These are phyloP conservation scores for Bromus sterilis DNA, from an alignment of 176 grass and related monocot genomes.

Conservation along the genomic window DNA sequence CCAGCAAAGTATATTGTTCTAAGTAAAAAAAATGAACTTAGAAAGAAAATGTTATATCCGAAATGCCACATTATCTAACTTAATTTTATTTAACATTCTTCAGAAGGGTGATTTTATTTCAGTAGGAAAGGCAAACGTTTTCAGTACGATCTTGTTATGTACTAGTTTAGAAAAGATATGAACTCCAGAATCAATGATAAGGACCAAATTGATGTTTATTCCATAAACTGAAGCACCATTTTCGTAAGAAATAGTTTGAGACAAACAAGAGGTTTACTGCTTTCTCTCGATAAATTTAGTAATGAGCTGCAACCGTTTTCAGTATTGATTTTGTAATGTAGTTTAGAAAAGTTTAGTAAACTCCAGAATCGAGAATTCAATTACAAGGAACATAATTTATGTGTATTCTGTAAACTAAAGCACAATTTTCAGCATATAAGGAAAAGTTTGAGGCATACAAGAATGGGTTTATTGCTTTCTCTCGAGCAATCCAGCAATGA, in stretches of 20 bases:
- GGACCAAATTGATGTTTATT: neutral
- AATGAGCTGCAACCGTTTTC: constrained; percentile 20
- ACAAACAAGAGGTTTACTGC: constrained; percentile 49
- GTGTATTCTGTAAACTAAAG: neutral
- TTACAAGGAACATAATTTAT: neutral
- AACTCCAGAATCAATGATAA: neutral
- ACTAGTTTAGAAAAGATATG: neutral
- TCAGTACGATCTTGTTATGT: neutral
- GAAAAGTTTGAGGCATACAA: constrained; percentile 46
- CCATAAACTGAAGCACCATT: neutral
- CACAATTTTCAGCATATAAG: neutral
- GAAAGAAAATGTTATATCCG: neutral
- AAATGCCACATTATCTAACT: neutral
- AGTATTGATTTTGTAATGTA: neutral
- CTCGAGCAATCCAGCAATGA: constrained; percentile 40
- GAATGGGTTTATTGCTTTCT: constrained; percentile 37
- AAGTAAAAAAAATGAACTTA: neutral
- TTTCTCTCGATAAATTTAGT: constrained; percentile 23
- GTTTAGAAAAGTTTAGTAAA: neutral
- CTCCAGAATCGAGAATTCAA: neutral
- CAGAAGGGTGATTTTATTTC: neutral
- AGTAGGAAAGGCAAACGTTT: neutral
- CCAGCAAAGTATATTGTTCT: neutral
- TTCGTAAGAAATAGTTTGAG: neutral
- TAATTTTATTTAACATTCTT: neutral